Evolutionary conservation across 2,329 filamentous ascomycete genomes (phyloP).

Genomic region (Zymoseptoria brevis): DNA sequence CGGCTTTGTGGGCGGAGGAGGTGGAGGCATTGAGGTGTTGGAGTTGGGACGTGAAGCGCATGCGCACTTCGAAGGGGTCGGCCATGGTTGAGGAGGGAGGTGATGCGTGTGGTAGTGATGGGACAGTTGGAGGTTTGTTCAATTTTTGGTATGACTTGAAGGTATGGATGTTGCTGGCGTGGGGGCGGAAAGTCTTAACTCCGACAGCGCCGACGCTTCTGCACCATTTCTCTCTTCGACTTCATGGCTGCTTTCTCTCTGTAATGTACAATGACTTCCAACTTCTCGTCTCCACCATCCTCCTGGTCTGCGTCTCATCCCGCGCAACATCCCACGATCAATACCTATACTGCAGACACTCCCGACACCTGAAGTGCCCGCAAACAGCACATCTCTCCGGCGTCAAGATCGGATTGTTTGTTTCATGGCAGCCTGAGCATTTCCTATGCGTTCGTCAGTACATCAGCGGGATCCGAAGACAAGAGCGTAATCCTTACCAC

Average conservation of each 20-base stretch:
- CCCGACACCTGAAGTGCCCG: neutral
- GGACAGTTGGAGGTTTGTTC: no score
- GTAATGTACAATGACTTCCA: neutral
- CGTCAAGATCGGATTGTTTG: neutral
- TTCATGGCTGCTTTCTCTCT: neutral
- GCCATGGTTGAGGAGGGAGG: slow-evolving; percentile 43
- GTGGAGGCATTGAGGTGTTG: slow-evolving; percentile 87
- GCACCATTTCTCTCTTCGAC: neutral
- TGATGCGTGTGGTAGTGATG: no score
- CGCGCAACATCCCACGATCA: no score
- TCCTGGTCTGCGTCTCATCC: neutral
- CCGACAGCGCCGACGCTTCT: neutral
- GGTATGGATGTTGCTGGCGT: neutral
- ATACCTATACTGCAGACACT: neutral
- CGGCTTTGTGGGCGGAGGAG: slow-evolving; percentile 81
- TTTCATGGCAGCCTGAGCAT: neutral
- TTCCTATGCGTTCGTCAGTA: neutral
- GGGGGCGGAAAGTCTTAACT: neutral
- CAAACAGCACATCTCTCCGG: neutral
- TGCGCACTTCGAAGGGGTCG: slow-evolving; percentile 95
- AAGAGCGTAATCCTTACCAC: neutral
- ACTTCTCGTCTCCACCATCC: neutral
- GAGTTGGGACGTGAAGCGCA: slow-evolving; percentile 88
- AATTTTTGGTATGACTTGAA: neutral
- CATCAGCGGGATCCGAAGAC: neutral